These are phyloP conservation scores for Typha latifolia DNA, from an alignment of 176 grass and related monocot genomes.

Conservation along the genomic window DNA sequence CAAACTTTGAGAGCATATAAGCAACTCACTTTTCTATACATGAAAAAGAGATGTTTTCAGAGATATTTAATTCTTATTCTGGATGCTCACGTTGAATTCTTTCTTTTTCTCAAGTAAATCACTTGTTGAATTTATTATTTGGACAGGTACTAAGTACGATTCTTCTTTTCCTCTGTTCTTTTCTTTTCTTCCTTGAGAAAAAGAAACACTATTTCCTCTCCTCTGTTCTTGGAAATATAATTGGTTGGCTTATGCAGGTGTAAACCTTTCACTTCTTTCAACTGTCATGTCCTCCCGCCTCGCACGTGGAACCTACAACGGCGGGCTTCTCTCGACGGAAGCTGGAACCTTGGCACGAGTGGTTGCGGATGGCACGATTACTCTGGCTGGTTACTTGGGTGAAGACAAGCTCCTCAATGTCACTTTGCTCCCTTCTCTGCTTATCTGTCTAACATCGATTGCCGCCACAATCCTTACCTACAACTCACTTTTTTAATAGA, in stretches of 20 bases:
- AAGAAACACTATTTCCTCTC: too few species aligned
- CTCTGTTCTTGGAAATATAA: neutral
- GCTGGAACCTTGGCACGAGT: slow-evolving; percentile 84
- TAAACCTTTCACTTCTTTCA: slow-evolving; percentile 88
- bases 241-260: slow-evolving; percentile 33
- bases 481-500: slow-evolving; percentile 72
- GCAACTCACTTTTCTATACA: too few species aligned
- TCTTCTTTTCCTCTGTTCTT: too few species aligned
- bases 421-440: slow-evolving; percentile 70
- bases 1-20: too few species aligned
- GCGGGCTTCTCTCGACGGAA: slow-evolving; percentile 80
- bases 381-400: slow-evolving; percentile 54
- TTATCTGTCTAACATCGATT: slow-evolving; percentile 56
- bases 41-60: too few species aligned
- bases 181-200: too few species aligned
- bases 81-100: too few species aligned
- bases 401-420: slow-evolving; percentile 70
- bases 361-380: slow-evolving; percentile 75
- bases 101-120: too few species aligned
- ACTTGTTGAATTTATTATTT: too few species aligned
- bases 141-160: too few species aligned
- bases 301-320: slow-evolving; percentile 76
- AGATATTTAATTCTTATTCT: too few species aligned
- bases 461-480: slow-evolving; percentile 56
- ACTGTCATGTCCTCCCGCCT: slow-evolving; percentile 90